Base-by-base conservation (phyloP, 768 basidiomycete species). In the Mycena olivaceomarginata region DNA sequence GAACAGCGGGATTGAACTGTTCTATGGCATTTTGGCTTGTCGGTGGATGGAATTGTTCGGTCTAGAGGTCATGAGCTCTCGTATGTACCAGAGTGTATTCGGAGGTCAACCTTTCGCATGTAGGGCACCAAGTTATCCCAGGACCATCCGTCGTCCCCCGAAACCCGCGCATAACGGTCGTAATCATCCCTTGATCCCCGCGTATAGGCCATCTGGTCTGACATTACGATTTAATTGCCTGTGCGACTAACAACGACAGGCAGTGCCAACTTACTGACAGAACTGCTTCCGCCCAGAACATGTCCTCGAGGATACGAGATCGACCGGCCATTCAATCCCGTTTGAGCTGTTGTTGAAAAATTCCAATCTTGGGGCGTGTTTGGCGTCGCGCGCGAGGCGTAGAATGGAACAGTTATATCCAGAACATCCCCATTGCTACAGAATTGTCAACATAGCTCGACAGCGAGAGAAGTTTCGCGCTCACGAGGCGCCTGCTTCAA, bases 101-200 rank as follows among this genome's bases (percentile, higher is more conserved):
- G 43, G 51, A 41, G 37, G 39, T 43, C 10, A 45, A 83, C 84
- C 78, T 81, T 83, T 46, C 72, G 68, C 69, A 80, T 76, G 51
- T 81, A 85, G 6, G 80, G 78, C 39, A 80, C 63, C 41, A 85
- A 46, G n/a, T 45, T 65, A 22, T 84, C 72, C 84, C 84, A 85
- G 7, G 80, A 81, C 84, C 84, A 85, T 9, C 84, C 82, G 4
- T 41, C 51, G 71, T 85, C 84, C 6, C 80, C 80, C 8, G 81
- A 79, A n/a, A 82, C 64, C 9, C 69, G 60, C 6, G 84, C 84
- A 43, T 67, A 80, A 16, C 80, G 78, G 62, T 84, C 80, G 37
- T 67, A 85, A 63, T 84, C 83, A 18, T 84, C 81, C 16, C 69
- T 46, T 0, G 84, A 79, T 8, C 82, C 84, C 6, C 83, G 80